phyloP scores from a whole-genome alignment of 257 asterid genomes.

The Cynanchum wilfordii region DNA sequence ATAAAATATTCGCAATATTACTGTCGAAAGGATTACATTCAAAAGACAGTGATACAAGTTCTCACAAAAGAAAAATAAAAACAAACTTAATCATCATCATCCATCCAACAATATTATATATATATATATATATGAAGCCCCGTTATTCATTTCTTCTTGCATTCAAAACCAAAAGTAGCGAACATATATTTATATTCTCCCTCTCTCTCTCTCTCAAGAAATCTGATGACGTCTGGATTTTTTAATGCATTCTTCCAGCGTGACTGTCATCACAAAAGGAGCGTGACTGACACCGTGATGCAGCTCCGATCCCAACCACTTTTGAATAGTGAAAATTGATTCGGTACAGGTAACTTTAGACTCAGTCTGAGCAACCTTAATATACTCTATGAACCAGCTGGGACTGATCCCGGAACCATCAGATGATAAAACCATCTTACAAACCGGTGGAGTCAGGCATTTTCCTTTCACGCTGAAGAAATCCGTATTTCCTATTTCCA shows the following conservation, averaged over 20 bases:
- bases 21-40: no score
- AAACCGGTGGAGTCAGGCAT: slow-evolving; percentile 39
- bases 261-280: slow-evolving; percentile 32
- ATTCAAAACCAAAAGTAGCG: no score
- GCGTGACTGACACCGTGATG: slow-evolving; percentile 27
- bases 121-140: no score
- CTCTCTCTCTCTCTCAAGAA: no score
- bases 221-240: no score
- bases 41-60: no score
- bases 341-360: slow-evolving; percentile 42
- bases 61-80: no score
- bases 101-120: no score
- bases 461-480: slow-evolving; percentile 50
- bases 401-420: slow-evolving; percentile 37
- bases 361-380: slow-evolving; percentile 36
- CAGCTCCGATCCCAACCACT: slow-evolving; percentile 35
- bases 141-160: no score
- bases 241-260: slow-evolving; percentile 34
- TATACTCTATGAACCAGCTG: slow-evolving; percentile 33
- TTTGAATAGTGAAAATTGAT: slow-evolving; percentile 39
- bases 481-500: slow-evolving; percentile 43
- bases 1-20: no score
- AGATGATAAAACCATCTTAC: slow-evolving; percentile 43
- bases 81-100: no score
- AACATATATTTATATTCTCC: no score